phyloP scores from a whole-genome alignment of 176 grass and related monocot genomes.

The Eleusine coracana region DNA sequence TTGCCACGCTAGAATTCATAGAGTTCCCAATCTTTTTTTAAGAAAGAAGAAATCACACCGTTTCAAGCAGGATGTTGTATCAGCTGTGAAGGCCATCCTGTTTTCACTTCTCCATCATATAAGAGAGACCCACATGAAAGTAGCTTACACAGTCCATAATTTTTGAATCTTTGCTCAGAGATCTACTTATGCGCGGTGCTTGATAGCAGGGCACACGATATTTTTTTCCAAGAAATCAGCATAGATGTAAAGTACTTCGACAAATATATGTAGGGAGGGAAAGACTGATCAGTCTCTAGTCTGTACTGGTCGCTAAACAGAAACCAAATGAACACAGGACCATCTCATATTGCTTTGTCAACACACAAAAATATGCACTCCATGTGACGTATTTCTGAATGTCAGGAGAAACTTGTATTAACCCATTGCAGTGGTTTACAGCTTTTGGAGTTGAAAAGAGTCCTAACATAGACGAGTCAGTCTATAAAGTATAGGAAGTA shows the following conservation, averaged over 20 bases:
- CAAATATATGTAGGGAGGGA: not conserved
- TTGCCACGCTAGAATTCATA: not conserved
- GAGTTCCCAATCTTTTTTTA: no score
- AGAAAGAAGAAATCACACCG: not conserved
- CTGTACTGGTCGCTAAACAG: not conserved
- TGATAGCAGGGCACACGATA: not conserved
- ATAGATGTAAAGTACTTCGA: not conserved
- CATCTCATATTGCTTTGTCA: not conserved
- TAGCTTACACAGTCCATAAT: not conserved
- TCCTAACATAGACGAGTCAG: conserved; percentile 15
- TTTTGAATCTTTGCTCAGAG: not conserved
- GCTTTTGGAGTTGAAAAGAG: conserved; percentile 5
- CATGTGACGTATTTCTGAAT: not conserved
- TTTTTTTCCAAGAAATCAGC: not conserved
- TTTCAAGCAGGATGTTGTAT: not conserved
- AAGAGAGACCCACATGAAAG: not conserved
- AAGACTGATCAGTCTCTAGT: not conserved
- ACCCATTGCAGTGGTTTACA: conserved; percentile 22
- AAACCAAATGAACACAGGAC: not conserved
- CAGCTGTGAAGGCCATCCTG: no score
- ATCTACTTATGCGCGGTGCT: no score
- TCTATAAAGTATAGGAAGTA: no score
- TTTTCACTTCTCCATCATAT: no score
- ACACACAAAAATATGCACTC: not conserved
- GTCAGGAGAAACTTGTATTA: conserved; percentile 7